Conservation (phyloP, 306 rosid genomes). For the Prunus persica region DNA sequence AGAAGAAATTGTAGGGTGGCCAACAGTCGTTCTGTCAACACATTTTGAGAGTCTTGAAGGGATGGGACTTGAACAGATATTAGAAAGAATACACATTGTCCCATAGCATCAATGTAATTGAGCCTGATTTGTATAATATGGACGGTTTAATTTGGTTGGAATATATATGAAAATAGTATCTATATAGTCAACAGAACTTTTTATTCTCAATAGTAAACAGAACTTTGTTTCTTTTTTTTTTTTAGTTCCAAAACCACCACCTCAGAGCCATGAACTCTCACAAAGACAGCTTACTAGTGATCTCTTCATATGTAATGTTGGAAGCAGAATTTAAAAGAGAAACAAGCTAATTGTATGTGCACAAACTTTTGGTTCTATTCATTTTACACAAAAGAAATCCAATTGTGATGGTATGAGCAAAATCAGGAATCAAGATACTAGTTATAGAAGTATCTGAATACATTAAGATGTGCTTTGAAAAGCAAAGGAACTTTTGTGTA, state of each 20-base stretch:
- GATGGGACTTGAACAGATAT: background rate
- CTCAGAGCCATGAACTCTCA: no score
- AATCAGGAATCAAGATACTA: background rate
- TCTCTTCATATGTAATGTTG: background rate
- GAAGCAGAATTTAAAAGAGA: background rate
- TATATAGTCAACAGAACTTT: background rate
- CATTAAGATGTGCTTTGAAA: background rate
- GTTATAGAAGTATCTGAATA: background rate
- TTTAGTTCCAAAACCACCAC: no score
- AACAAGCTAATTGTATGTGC: background rate
- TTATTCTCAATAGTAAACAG: background rate
- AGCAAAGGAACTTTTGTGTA: background rate
- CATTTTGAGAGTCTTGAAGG: constrained; percentile 4
- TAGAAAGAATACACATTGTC: background rate
- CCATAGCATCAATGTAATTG: background rate
- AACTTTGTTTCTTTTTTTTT: background rate
- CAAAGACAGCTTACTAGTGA: background rate
- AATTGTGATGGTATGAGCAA: background rate
- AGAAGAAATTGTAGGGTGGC: constrained; percentile 71
- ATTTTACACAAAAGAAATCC: background rate
- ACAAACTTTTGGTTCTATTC: background rate
- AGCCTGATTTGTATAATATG: background rate
- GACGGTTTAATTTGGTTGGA: constrained; percentile 4
- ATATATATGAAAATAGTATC: background rate
- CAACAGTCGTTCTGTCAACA: constrained; percentile 24